Conservation (phyloP, 495 filamentous ascomycete genomes). For the Aspergillus kassunensis region DNA sequence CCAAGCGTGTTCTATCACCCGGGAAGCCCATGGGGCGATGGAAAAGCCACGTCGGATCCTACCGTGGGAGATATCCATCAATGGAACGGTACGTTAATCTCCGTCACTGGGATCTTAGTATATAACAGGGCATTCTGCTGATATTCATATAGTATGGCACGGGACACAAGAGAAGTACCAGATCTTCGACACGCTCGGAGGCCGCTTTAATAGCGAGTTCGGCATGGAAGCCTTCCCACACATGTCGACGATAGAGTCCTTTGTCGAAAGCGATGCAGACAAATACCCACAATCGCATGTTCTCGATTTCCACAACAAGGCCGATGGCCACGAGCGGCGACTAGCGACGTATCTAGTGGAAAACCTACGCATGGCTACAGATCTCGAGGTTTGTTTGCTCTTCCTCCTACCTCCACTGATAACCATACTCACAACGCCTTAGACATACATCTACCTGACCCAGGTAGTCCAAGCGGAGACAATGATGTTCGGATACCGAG, state of each 20-base stretch:
- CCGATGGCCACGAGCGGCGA: constrained; percentile 80
- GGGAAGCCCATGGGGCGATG: constrained; percentile 80
- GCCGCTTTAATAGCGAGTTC: constrained; percentile 91
- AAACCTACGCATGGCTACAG: constrained; percentile 65
- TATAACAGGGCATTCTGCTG: background rate
- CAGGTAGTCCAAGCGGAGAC: constrained; percentile 92
- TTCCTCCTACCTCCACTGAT: too few relatives aligned
- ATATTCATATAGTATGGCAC: constrained; percentile 67
- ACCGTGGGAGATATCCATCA: constrained; percentile 93
- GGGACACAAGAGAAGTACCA: constrained; percentile 89
- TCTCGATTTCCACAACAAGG: constrained; percentile 95
- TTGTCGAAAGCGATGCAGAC: constrained; percentile 67
- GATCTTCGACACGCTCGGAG: constrained; percentile 77
- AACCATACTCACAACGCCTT: background rate
- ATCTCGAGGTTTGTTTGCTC: constrained; percentile 41
- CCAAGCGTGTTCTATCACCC: constrained; percentile 75
- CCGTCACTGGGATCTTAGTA: background rate
- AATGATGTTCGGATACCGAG: constrained; percentile 77
- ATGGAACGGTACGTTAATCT: constrained; percentile 63
- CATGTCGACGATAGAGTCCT: constrained; percentile 76
- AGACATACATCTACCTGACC: constrained; percentile 83
- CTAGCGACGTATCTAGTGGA: constrained; percentile 87
- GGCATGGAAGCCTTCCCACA: constrained; percentile 91
- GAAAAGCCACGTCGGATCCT: constrained; percentile 67
- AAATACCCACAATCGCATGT: constrained; percentile 80